Conservation (phyloP, 75 land plant species). For the Pinus tabuliformis region DNA sequence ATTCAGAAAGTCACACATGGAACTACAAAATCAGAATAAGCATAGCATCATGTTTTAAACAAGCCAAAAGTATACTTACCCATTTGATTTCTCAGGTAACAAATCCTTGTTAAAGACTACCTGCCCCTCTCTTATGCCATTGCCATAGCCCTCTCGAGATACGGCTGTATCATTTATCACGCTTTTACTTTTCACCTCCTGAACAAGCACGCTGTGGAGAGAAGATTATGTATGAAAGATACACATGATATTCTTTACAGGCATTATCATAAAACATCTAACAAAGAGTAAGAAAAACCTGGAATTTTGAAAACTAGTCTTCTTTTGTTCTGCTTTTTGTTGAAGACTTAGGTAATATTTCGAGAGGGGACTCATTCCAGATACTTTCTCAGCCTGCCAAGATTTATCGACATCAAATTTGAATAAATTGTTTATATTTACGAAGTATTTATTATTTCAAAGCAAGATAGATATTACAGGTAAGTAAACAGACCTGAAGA, state of each 20-base stretch:
- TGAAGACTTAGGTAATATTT: constrained; percentile 52
- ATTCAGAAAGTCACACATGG: neutral
- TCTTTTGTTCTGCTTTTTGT: constrained; percentile 45
- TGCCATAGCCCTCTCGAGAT: neutral
- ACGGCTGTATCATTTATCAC: neutral
- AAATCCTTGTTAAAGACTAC: neutral
- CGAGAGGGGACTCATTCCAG: constrained; percentile 51
- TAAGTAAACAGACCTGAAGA: constrained; percentile 55
- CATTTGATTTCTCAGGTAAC: constrained; percentile 1
- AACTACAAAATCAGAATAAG: constrained; percentile 1
- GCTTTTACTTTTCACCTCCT: neutral
- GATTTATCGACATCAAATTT: neutral
- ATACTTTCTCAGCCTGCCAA: constrained; percentile 63
- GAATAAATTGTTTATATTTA: neutral
- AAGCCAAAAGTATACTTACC: neutral
- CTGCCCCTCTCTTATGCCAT: neutral
- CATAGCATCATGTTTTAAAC: neutral
- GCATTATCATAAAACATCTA: neutral
- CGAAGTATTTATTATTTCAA: no score
- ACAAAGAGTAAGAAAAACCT: neutral
- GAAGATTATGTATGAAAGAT: neutral
- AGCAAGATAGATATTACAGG: neutral
- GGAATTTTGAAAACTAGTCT: constrained; percentile 1
- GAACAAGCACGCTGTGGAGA: neutral
- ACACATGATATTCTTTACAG: neutral